A percentile compares a stretch with the other conserved stretches of the same genome.
phyloP scores from a whole-genome alignment of 1,139 yeast genomes.

The Suhomyces bribrorum region DNA sequence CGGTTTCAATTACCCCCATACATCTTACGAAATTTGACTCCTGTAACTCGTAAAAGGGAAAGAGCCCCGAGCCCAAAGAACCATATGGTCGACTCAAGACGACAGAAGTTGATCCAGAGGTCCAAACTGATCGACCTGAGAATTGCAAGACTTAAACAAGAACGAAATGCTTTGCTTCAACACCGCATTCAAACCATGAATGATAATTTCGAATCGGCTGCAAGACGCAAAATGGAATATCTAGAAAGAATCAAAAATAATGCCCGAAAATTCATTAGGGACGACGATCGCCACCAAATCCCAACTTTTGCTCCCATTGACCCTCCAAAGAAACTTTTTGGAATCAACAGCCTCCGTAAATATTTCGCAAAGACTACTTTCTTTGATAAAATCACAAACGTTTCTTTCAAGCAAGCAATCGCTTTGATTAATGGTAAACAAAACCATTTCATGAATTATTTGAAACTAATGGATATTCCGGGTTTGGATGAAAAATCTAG shows the following conservation, averaged over 20 bases:
- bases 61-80: background rate
- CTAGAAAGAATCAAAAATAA: conserved; percentile 4
- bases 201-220: conserved; percentile 4
- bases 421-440: conserved; percentile 1
- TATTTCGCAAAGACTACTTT: conserved; percentile 1
- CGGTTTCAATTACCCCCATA: conserved; percentile 9
- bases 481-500: conserved; percentile 3
- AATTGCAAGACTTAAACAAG: conserved; percentile 3
- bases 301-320: background rate
- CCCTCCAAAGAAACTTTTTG: background rate
- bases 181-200: conserved; percentile 4
- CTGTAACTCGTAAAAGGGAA: conserved; percentile 1
- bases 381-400: conserved; percentile 1
- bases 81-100: conserved; percentile 1
- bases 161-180: conserved; percentile 2
- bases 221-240: conserved; percentile 3
- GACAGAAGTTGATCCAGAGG: conserved; percentile 5
- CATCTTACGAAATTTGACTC: conserved; percentile 13
- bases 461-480: conserved; percentile 2
- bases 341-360: background rate
- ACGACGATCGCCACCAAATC: background rate
- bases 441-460: conserved; percentile 2
- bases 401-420: conserved; percentile 6
- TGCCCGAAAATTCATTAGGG: conserved; percentile 3
- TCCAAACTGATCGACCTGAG: conserved; percentile 7